Evolutionary conservation across 31 red algal genomes (phyloP).

Genomic region (Bonnemaisonia californica): DNA sequence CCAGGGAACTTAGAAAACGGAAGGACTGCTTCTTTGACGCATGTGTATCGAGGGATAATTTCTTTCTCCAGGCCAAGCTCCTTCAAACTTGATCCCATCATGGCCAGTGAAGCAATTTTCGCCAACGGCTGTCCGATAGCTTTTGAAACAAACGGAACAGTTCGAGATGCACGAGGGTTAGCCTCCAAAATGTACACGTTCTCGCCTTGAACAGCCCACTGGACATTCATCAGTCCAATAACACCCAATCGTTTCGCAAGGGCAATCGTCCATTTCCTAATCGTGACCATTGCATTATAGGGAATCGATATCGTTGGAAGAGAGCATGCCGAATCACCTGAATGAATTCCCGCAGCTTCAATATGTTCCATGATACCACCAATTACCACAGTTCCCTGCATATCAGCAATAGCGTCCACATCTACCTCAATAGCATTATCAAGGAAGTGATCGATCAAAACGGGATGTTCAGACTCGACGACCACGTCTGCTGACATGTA

Average conservation of each 20-base stretch:
- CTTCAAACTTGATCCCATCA: constrained; percentile 83
- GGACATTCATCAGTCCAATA: constrained; percentile 97
- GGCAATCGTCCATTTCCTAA: constrained; percentile 93
- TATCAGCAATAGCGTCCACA: constrained; percentile 95
- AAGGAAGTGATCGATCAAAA: constrained; percentile 95
- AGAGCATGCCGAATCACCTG: constrained; percentile 95
- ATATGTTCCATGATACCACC: constrained; percentile 99
- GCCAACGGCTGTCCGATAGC: constrained; percentile 95
- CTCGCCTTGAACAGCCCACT: constrained; percentile 98
- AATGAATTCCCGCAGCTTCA: constrained; percentile 99
- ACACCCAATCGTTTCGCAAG: constrained; percentile 89
- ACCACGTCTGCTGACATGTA: constrained; percentile 98
- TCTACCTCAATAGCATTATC: constrained; percentile 98
- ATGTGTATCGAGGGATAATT: constrained; percentile 89
- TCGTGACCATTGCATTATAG: constrained; percentile 95
- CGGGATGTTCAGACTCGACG: constrained; percentile 96
- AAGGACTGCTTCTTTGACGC: constrained; percentile 97
- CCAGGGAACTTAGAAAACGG: constrained; percentile 97
- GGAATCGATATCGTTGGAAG: constrained; percentile 89
- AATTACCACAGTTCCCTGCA: constrained; percentile 90
- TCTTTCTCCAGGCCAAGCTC: constrained; percentile 88
- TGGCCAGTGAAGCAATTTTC: constrained; percentile 90
- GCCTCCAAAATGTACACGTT: constrained; percentile 98
- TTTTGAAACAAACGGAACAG: constrained; percentile 98
- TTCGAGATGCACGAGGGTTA: constrained; percentile 97